Evolutionary conservation across 2,329 filamentous ascomycete genomes (phyloP).

Genomic region (Cryoendolithus antarcticus): DNA sequence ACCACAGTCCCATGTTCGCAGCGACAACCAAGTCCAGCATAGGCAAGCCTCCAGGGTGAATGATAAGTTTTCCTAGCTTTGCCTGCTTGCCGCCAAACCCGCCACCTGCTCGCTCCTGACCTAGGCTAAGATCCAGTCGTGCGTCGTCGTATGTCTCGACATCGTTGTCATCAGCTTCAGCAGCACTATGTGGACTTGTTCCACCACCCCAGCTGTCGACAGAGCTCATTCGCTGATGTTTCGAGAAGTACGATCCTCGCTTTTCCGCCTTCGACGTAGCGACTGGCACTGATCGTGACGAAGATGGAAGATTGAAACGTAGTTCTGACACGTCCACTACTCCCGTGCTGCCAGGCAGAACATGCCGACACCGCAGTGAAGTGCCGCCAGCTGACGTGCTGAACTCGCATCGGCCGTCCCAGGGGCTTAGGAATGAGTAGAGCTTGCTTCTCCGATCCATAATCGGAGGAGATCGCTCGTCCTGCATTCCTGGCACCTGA

Average conservation of each 20-base stretch:
- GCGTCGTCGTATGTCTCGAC: conserved; percentile 21
- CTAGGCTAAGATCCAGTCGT: conserved; percentile 60
- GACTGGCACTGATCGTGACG: conserved; percentile 19
- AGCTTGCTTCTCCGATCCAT: conserved; percentile 41
- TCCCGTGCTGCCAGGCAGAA: conserved; percentile 20
- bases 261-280: conserved; percentile 17
- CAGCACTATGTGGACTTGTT: neutral
- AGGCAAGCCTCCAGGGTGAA: conserved; percentile 80
- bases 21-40: conserved; percentile 92
- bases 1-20: conserved; percentile 73
- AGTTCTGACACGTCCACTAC: conserved; percentile 60
- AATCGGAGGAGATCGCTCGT: conserved; percentile 7
- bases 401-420: conserved; percentile 81
- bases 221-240: conserved; percentile 3
- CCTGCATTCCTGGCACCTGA: conserved; percentile 3
- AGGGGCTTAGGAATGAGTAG: conserved; percentile 73
- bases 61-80: conserved; percentile 85
- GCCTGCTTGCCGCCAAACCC: conserved; percentile 75
- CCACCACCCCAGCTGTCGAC: conserved; percentile 5
- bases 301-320: conserved; percentile 71
- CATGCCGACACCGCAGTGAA: conserved; percentile 21
- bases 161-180: conserved; percentile 1
- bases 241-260: conserved; percentile 8
- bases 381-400: conserved; percentile 64
- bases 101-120: conserved; percentile 72